Evolutionary conservation across 768 basidiomycete genomes (phyloP).

Genomic region (Russula olivacea): DNA sequence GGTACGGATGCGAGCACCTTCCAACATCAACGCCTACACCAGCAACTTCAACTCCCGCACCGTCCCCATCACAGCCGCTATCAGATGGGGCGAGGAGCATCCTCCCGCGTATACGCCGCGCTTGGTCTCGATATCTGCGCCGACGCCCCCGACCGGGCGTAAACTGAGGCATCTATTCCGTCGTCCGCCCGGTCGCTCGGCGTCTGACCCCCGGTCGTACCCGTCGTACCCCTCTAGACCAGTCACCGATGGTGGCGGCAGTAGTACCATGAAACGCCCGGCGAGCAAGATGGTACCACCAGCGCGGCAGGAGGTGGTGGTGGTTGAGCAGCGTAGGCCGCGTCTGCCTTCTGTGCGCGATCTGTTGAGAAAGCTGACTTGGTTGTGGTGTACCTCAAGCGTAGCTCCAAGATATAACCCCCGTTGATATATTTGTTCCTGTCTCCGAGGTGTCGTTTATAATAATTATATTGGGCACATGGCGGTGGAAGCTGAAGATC

Average conservation of each 20-base stretch:
- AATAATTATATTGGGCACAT: background rate
- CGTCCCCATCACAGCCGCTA: background rate
- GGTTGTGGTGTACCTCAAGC: background rate
- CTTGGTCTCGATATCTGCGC: background rate
- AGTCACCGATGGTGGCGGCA: background rate
- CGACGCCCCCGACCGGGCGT: background rate
- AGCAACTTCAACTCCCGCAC: background rate
- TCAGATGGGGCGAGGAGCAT: background rate
- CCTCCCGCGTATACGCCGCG: background rate
- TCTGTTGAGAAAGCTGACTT: conserved; percentile 16
- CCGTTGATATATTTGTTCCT: background rate
- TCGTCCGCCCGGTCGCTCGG: conserved; percentile 15
- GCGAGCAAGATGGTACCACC: conserved; percentile 10
- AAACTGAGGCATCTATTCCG: conserved; percentile 16
- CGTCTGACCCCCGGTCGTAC: conserved; percentile 14
- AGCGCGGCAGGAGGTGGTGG: background rate
- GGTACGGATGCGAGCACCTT: no score
- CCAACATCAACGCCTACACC: background rate
- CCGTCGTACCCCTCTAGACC: conserved; percentile 2
- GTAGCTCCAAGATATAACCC: background rate
- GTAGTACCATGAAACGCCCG: conserved; percentile 1
- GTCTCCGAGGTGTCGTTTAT: background rate
- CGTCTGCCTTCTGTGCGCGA: conserved; percentile 18
- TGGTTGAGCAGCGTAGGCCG: conserved; percentile 11
- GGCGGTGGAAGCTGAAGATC: no score